Evolutionary conservation across 129 eudicot species (phyloP).

Genomic region (Daucus carota): DH1_v3.0 NC_030383.2:5214501-5215000

Average conservation of each 20-base stretch:
- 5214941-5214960: slow-evolving; percentile 36
- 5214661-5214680: slow-evolving; percentile 53
- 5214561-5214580: slow-evolving; percentile 78
- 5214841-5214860: slow-evolving; percentile 57
- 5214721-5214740: slow-evolving; percentile 76
- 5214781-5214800: slow-evolving; percentile 79
- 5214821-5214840: slow-evolving; percentile 55
- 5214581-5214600: slow-evolving; percentile 78
- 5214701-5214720: slow-evolving; percentile 55
- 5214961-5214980: slow-evolving; percentile 30
- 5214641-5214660: slow-evolving; percentile 38
- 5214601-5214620: slow-evolving; percentile 63
- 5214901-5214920: slow-evolving; percentile 3
- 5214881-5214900: slow-evolving; percentile 11
- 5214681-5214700: slow-evolving; percentile 49
- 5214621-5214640: slow-evolving; percentile 66
- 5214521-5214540: slow-evolving; percentile 50
- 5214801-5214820: slow-evolving; percentile 66
- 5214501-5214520: slow-evolving; percentile 48
- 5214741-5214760: slow-evolving; percentile 70
- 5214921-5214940: slow-evolving; percentile 24
- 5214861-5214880: slow-evolving; percentile 36
- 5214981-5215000: slow-evolving; percentile 3
- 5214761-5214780: slow-evolving; percentile 71
- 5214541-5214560: slow-evolving; percentile 53